phyloP scores from a whole-genome alignment of 2,329 filamentous ascomycete species.

The Chrysosporium queenslandicum region DNA sequence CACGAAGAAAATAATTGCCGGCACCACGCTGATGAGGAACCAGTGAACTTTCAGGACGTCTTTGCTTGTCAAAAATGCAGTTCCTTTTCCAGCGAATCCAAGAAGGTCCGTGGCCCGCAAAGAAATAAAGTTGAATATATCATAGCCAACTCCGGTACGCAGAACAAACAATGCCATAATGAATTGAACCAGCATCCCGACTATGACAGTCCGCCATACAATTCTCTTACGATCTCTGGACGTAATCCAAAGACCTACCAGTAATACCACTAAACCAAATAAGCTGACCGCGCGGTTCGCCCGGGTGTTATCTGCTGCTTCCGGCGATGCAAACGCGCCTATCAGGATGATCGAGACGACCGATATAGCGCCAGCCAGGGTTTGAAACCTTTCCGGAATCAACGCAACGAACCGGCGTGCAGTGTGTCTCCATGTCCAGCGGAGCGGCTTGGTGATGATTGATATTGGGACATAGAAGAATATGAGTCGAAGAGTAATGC shows the following conservation, averaged over 20 bases:
- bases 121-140: slow-evolving; percentile 87
- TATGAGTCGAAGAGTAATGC: slow-evolving; percentile 61
- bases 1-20: slow-evolving; percentile 93
- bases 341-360: slow-evolving; percentile 65
- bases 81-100: slow-evolving; percentile 63
- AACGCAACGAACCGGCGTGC: slow-evolving; percentile 48
- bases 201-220: slow-evolving; percentile 68
- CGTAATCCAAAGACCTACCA: slow-evolving; percentile 57
- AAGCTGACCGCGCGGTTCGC: slow-evolving; percentile 70
- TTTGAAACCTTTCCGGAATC: slow-evolving; percentile 58
- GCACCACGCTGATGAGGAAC: slow-evolving; percentile 74
- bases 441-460: slow-evolving; percentile 56
- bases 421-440: slow-evolving; percentile 57
- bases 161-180: slow-evolving; percentile 81
- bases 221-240: slow-evolving; percentile 56
- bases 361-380: slow-evolving; percentile 51
- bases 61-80: slow-evolving; percentile 56
- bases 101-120: slow-evolving; percentile 62
- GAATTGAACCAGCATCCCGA: slow-evolving; percentile 81
- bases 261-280: slow-evolving; percentile 64
- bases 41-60: slow-evolving; percentile 40
- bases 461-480: slow-evolving; percentile 62
- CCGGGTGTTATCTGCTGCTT: slow-evolving; percentile 65
- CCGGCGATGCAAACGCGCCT: slow-evolving; percentile 63
- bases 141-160: slow-evolving; percentile 66